Conservation (phyloP, 176 grass and related monocot species). For the Rhipidocladum racemiflorum region DNA sequence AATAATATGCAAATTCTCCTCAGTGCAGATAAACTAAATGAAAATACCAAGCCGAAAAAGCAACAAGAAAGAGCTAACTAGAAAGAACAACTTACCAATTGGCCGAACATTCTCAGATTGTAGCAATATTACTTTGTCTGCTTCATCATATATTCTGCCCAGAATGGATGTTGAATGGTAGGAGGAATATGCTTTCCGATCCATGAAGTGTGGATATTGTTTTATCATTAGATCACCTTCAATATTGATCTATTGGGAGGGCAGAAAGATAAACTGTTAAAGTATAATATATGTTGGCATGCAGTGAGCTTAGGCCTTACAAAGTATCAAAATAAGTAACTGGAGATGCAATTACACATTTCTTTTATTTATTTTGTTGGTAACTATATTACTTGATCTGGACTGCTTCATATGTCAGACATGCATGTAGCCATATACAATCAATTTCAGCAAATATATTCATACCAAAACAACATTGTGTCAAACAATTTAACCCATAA, state of each 20-base stretch:
- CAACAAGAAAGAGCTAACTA: not conserved
- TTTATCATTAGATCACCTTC: too few species aligned
- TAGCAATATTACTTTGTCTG: constrained; percentile 23
- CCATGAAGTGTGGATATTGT: constrained; percentile 75
- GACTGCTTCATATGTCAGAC: too few species aligned
- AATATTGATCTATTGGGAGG: too few species aligned
- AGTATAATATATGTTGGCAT: not conserved
- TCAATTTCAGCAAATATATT: too few species aligned
- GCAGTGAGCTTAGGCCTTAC: not conserved
- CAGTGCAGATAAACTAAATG: not conserved
- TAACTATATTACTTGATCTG: too few species aligned
- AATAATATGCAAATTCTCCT: not conserved
- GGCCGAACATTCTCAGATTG: constrained; percentile 32
- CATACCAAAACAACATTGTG: too few species aligned
- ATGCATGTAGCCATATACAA: too few species aligned
- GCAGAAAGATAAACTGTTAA: too few species aligned
- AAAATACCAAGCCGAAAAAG: not conserved
- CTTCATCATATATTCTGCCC: constrained; percentile 58
- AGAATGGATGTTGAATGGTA: constrained; percentile 60
- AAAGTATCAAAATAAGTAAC: constrained; percentile 12
- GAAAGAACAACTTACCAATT: constrained; percentile 34
- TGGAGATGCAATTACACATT: too few species aligned
- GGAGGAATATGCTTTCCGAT: not conserved
- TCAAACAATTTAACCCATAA: too few species aligned
- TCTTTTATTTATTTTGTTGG: too few species aligned